phyloP scores from a whole-genome alignment of 2,329 filamentous ascomycete species.

The Mollisia scopiformis region DNA sequence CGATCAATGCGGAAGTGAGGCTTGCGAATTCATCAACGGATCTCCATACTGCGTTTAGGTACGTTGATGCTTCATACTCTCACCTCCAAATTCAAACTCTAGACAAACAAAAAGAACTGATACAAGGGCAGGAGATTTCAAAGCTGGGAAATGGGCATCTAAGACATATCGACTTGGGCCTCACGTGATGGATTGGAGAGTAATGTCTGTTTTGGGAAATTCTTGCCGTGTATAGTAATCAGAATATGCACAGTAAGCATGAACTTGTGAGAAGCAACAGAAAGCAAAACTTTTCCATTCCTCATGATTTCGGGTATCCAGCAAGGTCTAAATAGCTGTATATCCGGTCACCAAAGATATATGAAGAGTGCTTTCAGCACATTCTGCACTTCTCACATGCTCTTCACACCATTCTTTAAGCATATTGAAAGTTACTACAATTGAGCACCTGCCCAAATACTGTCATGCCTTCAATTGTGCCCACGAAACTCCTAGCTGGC shows the following conservation, averaged over 20 bases:
- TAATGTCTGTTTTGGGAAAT: no score
- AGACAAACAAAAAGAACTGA: no score
- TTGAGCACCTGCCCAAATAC: background rate
- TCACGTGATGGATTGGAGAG: no score
- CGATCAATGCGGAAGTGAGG: no score
- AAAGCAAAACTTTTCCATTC: background rate
- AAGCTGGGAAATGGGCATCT: no score
- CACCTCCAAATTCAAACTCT: no score
- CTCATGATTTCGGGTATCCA: background rate
- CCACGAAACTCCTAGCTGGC: conserved; percentile 35
- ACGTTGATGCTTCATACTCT: no score
- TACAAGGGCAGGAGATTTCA: no score
- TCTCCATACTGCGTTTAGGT: no score
- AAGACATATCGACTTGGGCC: no score
- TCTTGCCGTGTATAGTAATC: no score
- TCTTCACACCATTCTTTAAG: background rate
- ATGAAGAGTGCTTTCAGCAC: background rate
- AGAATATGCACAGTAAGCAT: background rate
- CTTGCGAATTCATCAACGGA: no score
- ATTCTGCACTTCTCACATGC: background rate
- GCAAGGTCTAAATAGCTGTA: background rate
- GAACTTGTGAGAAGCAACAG: background rate
- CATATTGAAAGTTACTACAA: background rate
- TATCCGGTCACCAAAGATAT: background rate
- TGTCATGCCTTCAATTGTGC: conserved; percentile 4